A percentile compares a stretch with the other conserved stretches of the same genome.
phyloP scores from a whole-genome alignment of 2,329 filamentous ascomycete genomes.

The Colletotrichum caudatum region DNA sequence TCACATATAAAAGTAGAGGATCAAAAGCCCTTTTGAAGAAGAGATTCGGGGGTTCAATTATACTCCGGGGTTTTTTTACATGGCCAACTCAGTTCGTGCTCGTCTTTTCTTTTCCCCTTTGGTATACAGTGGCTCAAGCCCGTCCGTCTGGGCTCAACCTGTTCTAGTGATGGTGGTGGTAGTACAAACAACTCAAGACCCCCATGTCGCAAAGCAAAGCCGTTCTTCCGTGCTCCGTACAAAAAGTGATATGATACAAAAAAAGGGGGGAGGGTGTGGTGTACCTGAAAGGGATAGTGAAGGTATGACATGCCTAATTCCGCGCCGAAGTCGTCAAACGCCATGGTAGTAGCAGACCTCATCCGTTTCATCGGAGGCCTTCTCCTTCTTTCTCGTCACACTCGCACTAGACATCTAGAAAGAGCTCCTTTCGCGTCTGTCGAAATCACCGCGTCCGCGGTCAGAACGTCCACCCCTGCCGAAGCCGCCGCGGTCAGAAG shows the following conservation, averaged over 20 bases:
- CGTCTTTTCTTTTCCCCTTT: slow-evolving; percentile 2
- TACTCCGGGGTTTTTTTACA: slow-evolving; percentile 34
- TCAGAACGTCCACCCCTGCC: slow-evolving; percentile 23
- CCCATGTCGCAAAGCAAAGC: slow-evolving; percentile 23
- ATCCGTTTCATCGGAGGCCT: slow-evolving; percentile 1
- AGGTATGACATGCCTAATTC: slow-evolving; percentile 26
- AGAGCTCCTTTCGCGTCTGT: slow-evolving; percentile 8
- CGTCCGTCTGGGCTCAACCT: slow-evolving; percentile 2
- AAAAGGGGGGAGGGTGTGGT: slow-evolving; percentile 3
- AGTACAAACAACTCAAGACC: slow-evolving; percentile 16
- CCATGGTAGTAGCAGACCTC: slow-evolving; percentile 1
- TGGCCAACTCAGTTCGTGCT: slow-evolving; percentile 20
- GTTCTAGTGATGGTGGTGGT: slow-evolving; percentile 13
- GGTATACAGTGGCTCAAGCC: slow-evolving; percentile 5
- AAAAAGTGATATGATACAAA: slow-evolving; percentile 33
- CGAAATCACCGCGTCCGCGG: slow-evolving; percentile 8
- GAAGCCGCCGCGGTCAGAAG: slow-evolving; percentile 25
- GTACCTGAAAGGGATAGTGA: not conserved
- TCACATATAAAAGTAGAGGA: not conserved
- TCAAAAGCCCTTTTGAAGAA: slow-evolving; percentile 19
- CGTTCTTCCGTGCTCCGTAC: slow-evolving; percentile 22
- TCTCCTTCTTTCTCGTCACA: not conserved
- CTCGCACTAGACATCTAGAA: slow-evolving; percentile 11
- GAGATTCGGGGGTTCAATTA: slow-evolving; percentile 29
- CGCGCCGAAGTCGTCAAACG: slow-evolving; percentile 12